Evolutionary conservation across 352 stramenopile species (phyloP), one percentile per base, ranked within the genome.

Genomic region (Thraustochytrium striatum): DNA sequence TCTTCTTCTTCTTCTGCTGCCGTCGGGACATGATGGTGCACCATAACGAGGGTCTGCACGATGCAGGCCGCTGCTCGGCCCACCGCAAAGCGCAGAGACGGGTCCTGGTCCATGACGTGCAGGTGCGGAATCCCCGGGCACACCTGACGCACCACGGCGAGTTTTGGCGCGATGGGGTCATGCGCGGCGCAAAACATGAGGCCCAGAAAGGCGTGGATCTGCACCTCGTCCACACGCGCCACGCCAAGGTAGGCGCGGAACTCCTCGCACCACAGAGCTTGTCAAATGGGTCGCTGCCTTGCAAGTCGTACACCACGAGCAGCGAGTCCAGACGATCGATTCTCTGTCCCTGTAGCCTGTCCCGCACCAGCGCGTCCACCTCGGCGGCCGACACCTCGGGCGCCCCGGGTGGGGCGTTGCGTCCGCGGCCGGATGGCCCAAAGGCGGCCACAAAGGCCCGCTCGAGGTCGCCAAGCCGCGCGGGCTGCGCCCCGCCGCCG

Each of bases 261-360:
- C 59, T 70, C 59, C 35, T 38, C 35, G 7, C 35, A 70, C 1
- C 50, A 53, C 3, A 70, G n/a, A 70, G 19, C 21, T 70, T 70
- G 28, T 70, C 59, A 70, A 70, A 70, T 3, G 28, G 21, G 41
- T 70, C 59, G 13, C 2, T 70, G 25, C 35, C 35, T 1, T 70
- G 59, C 36, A 70, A 38, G 9, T 38, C 59, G 32, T 53, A 70
- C 21, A 70, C 59, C 16, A n/a, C 59, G 13, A 70, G 59, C 41
- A 70, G 25, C 21, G 35, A 33, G 25, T 70, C 35, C 41, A 70
- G 11, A 5, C 35, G 21, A 7, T 70, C 59, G 13, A 38, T 70
- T 19, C 59, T 33, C 0, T 44, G 35, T 3, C 59, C 59, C 7
- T 52, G 25, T 5, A 70, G 41, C 2, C 59, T 7, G 9, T 19